Evolutionary conservation across 2,329 filamentous ascomycete genomes (phyloP).

Genomic region (Sclerotinia minor): DNA sequence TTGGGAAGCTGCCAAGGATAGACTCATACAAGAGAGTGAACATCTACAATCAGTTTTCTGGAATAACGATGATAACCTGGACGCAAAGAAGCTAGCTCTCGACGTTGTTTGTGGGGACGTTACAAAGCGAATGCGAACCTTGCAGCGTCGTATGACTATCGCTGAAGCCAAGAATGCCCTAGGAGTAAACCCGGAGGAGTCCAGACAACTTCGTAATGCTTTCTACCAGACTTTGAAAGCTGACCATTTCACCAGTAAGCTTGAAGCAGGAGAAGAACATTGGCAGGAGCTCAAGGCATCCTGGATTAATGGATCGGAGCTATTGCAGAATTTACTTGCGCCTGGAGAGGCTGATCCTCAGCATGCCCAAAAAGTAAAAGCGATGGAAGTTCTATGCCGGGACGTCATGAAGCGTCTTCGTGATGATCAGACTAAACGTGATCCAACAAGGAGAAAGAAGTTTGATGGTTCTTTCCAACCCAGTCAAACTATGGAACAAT

Average conservation of each 20-base stretch:
- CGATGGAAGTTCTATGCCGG: conserved; percentile 68
- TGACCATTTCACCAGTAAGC: conserved; percentile 69
- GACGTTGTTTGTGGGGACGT: conserved; percentile 81
- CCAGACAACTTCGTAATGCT: conserved; percentile 62
- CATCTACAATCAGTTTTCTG: conserved; percentile 65
- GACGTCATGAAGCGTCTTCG: conserved; percentile 77
- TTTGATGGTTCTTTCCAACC: conserved; percentile 34
- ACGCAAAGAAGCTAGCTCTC: conserved; percentile 66
- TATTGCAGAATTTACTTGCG: conserved; percentile 57
- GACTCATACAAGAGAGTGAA: conserved; percentile 62
- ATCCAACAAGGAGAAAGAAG: conserved; percentile 49
- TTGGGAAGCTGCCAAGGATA: conserved; percentile 71
- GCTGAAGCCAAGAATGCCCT: conserved; percentile 72
- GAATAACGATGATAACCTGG: conserved; percentile 56
- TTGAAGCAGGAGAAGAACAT: conserved; percentile 68
- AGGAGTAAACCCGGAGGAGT: conserved; percentile 67
- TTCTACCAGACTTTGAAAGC: conserved; percentile 66
- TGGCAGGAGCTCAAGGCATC: conserved; percentile 69
- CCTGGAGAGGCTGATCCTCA: conserved; percentile 53
- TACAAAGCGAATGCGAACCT: conserved; percentile 72
- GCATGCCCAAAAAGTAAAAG: conserved; percentile 58
- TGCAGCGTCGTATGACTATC: conserved; percentile 67
- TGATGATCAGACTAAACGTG: conserved; percentile 62
- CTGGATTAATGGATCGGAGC: conserved; percentile 62
- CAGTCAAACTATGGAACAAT: conserved; percentile 33